A percentile compares a stretch with the other conserved stretches of the same genome.
phyloP scores from a whole-genome alignment of 192 early-diverging fungal genomes.

The Neocallimastix lanati region DNA sequence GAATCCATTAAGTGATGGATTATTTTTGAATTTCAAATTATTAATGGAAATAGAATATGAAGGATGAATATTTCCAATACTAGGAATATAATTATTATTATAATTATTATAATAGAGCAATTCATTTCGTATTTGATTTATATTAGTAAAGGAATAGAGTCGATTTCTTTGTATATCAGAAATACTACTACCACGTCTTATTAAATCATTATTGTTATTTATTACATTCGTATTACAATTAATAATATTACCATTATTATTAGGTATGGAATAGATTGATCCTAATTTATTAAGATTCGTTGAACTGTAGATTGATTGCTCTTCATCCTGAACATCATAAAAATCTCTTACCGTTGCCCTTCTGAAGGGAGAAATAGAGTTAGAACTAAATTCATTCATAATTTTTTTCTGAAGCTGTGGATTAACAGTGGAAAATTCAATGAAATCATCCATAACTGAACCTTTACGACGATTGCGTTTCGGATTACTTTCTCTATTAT shows the following conservation, averaged over 20 bases:
- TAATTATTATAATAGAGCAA: not conserved
- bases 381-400: not conserved
- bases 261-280: too few relatives aligned
- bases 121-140: not conserved
- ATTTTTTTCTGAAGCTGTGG: not conserved
- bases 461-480: not conserved
- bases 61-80: too few relatives aligned
- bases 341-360: not conserved
- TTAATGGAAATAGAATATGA: not conserved
- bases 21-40: not conserved
- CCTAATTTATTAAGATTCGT: too few relatives aligned
- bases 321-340: not conserved
- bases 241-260: too few relatives aligned
- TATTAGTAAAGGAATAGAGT: not conserved
- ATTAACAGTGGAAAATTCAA: not conserved
- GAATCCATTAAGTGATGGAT: too few relatives aligned
- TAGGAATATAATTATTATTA: not conserved
- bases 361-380: not conserved
- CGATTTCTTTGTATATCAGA: not conserved
- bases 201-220: too few relatives aligned
- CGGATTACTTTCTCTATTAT: not conserved
- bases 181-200: too few relatives aligned
- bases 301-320: too few relatives aligned
- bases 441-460: not conserved
- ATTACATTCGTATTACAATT: too few relatives aligned